Evolutionary conservation across 2,329 filamentous ascomycete species (phyloP).

Genomic region (Curvularia eragrostidis): DNA sequence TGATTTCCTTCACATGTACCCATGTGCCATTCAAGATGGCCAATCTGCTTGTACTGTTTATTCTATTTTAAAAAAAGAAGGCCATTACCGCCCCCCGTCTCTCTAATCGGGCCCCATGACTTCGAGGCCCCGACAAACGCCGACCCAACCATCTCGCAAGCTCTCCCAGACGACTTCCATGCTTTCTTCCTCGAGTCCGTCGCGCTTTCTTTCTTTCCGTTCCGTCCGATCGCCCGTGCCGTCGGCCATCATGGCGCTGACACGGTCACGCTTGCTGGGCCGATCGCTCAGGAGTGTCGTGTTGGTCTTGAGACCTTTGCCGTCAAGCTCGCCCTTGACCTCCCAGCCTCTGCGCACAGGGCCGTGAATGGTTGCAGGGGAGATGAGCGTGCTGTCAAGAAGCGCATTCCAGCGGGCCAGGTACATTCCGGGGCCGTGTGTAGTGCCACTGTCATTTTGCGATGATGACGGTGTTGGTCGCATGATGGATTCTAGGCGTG

Average conservation of each 20-base stretch:
- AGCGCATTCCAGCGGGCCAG: conserved; percentile 75
- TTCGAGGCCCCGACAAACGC: conserved; percentile 42
- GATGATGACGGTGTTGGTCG: conserved; percentile 17
- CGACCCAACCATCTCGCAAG: conserved; percentile 44
- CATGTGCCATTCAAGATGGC: too few relatives aligned
- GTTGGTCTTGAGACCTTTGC: conserved; percentile 40
- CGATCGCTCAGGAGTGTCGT: conserved; percentile 20
- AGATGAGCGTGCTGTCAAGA: conserved; percentile 72
- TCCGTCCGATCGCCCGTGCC: conserved; percentile 39
- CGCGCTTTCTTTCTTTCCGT: conserved; percentile 39
- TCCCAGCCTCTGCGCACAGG: conserved; percentile 57
- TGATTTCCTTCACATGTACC: too few relatives aligned
- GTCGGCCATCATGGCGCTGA: conserved; percentile 28
- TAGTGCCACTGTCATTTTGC: conserved; percentile 41
- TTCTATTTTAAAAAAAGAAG: too few relatives aligned
- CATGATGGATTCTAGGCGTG: conserved; percentile 65
- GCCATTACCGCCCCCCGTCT: too few relatives aligned
- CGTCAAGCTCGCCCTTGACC: conserved; percentile 47
- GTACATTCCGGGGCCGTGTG: conserved; percentile 73
- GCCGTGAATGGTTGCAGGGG: conserved; percentile 63
- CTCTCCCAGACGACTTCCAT: conserved; percentile 40
- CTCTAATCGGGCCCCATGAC: conserved; percentile 40
- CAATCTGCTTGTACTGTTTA: too few relatives aligned
- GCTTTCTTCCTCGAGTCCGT: conserved; percentile 41
- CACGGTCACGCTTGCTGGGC: conserved; percentile 20